These are phyloP conservation scores for Ulota crispa DNA, from an alignment of 225 moss, liverwort and hornwort species.

Conservation along the genomic window DNA sequence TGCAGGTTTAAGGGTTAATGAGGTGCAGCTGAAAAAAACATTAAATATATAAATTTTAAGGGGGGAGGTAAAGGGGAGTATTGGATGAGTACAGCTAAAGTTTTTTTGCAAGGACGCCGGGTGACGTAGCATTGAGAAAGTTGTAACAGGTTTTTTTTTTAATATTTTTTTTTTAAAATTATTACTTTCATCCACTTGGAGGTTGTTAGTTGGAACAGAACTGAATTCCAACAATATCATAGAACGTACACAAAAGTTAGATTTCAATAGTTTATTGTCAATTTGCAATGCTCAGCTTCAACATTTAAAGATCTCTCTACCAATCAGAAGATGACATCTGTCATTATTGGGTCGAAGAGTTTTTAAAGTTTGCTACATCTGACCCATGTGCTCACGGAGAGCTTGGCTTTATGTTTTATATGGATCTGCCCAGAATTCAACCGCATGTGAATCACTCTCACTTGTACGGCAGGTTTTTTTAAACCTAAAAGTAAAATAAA, in stretches of 20 bases:
- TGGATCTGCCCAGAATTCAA: not conserved
- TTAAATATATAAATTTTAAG: too few relatives aligned
- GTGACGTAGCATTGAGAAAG: not conserved
- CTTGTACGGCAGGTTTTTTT: too few relatives aligned
- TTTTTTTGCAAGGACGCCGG: not conserved
- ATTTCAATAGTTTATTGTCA: not conserved
- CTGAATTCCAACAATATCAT: not conserved
- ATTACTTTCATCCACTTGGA: not conserved
- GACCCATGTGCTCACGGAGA: not conserved
- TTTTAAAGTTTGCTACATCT: not conserved
- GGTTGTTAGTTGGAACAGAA: conserved; percentile 7
- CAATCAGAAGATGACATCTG: not conserved
- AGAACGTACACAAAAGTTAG: not conserved
- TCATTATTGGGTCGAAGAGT: not conserved
- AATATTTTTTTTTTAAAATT: not conserved
- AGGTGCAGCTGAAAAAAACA: too few relatives aligned
- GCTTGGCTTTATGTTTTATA: not conserved
- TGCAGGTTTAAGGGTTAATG: too few relatives aligned
- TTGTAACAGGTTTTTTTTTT: not conserved
- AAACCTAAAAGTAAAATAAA: too few relatives aligned
- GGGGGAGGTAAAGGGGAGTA: not conserved
- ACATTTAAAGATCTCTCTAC: not conserved
- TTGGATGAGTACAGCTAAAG: not conserved
- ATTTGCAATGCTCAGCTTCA: not conserved
- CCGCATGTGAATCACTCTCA: not conserved